Evolutionary conservation across 495 filamentous ascomycete species (phyloP).

Genomic region (Xylaria bambusicola): DNA sequence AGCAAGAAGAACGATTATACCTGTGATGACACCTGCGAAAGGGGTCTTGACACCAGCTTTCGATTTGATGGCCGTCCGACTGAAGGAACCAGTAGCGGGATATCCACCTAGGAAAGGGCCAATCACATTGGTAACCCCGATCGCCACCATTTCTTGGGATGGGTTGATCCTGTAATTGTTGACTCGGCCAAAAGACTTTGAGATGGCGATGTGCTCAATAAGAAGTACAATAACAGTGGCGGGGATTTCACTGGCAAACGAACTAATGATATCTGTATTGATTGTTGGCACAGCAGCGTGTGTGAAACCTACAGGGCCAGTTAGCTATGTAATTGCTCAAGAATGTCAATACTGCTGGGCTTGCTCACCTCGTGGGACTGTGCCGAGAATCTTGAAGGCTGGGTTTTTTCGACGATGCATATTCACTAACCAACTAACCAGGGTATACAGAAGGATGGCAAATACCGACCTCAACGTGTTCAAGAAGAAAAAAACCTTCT

Average conservation of each 20-base stretch:
- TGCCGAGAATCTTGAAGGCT: slow-evolving; percentile 67
- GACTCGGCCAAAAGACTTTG: slow-evolving; percentile 93
- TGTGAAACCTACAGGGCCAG: slow-evolving; percentile 77
- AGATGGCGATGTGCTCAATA: slow-evolving; percentile 97
- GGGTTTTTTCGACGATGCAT: slow-evolving; percentile 51
- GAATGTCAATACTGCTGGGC: slow-evolving; percentile 6
- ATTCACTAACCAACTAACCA: slow-evolving; percentile 88
- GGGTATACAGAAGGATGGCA: slow-evolving; percentile 88
- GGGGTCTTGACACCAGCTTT: slow-evolving; percentile 96
- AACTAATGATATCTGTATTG: slow-evolving; percentile 60
- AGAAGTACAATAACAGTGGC: slow-evolving; percentile 88
- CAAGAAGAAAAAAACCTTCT: slow-evolving; percentile 83
- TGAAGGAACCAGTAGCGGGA: slow-evolving; percentile 95
- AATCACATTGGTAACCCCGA: slow-evolving; percentile 88
- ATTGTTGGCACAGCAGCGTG: slow-evolving; percentile 76
- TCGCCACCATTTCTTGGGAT: slow-evolving; percentile 94
- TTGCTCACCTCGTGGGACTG: slow-evolving; percentile 69
- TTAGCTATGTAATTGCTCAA: too few relatives aligned
- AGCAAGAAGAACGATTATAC: slow-evolving; percentile 83
- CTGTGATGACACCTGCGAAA: slow-evolving; percentile 89
- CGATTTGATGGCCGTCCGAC: slow-evolving; percentile 94
- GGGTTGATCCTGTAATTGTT: slow-evolving; percentile 99
- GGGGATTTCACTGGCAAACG: slow-evolving; percentile 67
- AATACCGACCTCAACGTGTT: slow-evolving; percentile 89
- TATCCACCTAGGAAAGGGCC: slow-evolving; percentile 94